Evolutionary conservation across 2,329 filamentous ascomycete species (phyloP).

Genomic region (Botrytis tulipae): DNA sequence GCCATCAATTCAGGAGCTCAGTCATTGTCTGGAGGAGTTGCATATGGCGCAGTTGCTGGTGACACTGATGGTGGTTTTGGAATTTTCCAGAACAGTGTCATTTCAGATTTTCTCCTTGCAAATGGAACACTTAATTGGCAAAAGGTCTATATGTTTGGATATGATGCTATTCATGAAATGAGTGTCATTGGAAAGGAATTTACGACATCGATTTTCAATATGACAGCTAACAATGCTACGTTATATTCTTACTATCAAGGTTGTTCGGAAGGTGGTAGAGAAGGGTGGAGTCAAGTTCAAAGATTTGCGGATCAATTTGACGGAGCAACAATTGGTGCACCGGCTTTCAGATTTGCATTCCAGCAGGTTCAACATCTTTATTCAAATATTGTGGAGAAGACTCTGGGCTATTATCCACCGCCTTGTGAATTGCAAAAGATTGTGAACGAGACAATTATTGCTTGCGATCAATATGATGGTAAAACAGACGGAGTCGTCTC

Average conservation of each 20-base stretch:
- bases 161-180: slow-evolving; percentile 41
- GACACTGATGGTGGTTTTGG: slow-evolving; percentile 52
- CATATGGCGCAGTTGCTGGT: slow-evolving; percentile 49
- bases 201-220: slow-evolving; percentile 44
- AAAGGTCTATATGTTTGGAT: slow-evolving; percentile 42
- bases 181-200: slow-evolving; percentile 45
- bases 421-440: slow-evolving; percentile 50
- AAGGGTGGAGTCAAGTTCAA: slow-evolving; percentile 48
- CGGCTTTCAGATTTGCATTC: slow-evolving; percentile 48
- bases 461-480: slow-evolving; percentile 56
- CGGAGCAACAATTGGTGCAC: slow-evolving; percentile 47
- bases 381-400: slow-evolving; percentile 42
- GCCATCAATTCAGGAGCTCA: slow-evolving; percentile 43
- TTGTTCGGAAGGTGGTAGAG: slow-evolving; percentile 43
- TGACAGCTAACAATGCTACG: slow-evolving; percentile 17
- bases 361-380: slow-evolving; percentile 47
- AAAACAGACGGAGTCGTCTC: slow-evolving; percentile 53
- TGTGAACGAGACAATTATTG: slow-evolving; percentile 52
- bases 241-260: slow-evolving; percentile 24
- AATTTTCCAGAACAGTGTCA: slow-evolving; percentile 43
- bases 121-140: slow-evolving; percentile 39
- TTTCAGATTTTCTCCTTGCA: slow-evolving; percentile 41
- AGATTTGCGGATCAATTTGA: slow-evolving; percentile 45
- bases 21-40: slow-evolving; percentile 43
- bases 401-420: slow-evolving; percentile 44